Evolutionary conservation across 1,139 yeast genomes (phyloP), one percentile per base, ranked within the genome.

Genomic region (Candida sojae): DNA sequence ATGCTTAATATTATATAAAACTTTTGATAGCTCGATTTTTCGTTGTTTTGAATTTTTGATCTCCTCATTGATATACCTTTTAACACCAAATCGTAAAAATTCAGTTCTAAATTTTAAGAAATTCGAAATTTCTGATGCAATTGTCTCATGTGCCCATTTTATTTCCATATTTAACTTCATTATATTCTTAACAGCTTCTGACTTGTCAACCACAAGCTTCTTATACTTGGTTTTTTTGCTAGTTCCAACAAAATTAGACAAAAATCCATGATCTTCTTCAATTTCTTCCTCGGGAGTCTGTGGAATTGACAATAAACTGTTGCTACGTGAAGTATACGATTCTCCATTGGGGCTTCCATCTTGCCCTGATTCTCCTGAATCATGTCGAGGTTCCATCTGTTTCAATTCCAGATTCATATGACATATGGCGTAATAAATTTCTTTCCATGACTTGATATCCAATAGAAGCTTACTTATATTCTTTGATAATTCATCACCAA

Each of bases 61-160:
- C 34, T 53, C 57, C 23, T 47, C 51, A n/a, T 39, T 43, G 1
- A 68, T 65, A 51, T 67, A 71, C 45, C 62, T 64, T 46, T 65
- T 68, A 26, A 81, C 57, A 1, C 72, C 70, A 46, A 69, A 64
- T 37, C 59, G 59, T 41, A 80, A 54, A 51, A 80, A 72, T 0
- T 64, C 63, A 1, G 77, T 63, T 56, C 79, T 79, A 62, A 78
- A 82, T 47, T 68, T 72, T 52, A 86, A 64, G 51, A 79, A 84
- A 46, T 75, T 77, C 44, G 86, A 83, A 21, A 85, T 70, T 57
- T 84, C 88, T 43, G 81, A 75, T 0, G 92, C 91, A 9, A 85
- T 57, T 3, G 63, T 58, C 57, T 86, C 92, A 62, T 86, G 88
- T 29, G 71, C 75, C 45, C 59, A 55, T 53, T 75, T 80, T 38